Conservation (phyloP, 352 stramenopile genomes). For the Phytopythium aichiense region DNA sequence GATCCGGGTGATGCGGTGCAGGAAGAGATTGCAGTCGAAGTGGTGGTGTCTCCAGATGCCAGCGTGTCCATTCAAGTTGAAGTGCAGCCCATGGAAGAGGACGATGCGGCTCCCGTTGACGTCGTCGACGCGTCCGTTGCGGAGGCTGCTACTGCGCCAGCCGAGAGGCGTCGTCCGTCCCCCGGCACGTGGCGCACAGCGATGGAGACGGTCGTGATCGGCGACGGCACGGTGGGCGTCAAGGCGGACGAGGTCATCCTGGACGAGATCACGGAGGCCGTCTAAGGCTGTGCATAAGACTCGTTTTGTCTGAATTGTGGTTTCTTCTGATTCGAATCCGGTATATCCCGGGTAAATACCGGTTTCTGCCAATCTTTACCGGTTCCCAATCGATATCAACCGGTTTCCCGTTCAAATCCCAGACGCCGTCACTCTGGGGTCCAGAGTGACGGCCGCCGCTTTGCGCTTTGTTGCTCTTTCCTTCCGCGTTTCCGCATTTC, state of each 20-base stretch:
- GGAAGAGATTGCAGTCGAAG: neutral
- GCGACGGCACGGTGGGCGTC: slow-evolving; percentile 33
- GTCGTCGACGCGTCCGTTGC: neutral
- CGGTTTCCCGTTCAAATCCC: no score
- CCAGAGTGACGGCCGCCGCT: no score
- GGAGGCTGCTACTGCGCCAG: neutral
- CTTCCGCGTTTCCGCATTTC: no score
- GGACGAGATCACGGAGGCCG: slow-evolving; percentile 56
- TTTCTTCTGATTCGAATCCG: no score
- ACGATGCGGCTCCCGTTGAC: slow-evolving; percentile 4
- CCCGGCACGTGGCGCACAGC: slow-evolving; percentile 14
- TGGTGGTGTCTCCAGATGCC: neutral
- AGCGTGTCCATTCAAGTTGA: slow-evolving; percentile 2
- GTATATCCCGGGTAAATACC: no score
- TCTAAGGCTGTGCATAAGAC: slow-evolving; percentile 12
- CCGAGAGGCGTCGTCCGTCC: neutral
- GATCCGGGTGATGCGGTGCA: neutral
- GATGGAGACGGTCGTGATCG: slow-evolving; percentile 32
- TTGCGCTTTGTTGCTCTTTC: no score
- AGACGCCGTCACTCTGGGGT: no score
- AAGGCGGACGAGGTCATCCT: slow-evolving; percentile 50
- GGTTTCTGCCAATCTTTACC: no score
- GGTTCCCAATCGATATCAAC: no score
- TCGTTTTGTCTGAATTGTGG: neutral
- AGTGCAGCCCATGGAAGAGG: neutral